Evolutionary conservation across 1,284 basidiomycete species (phyloP).

Genomic region (Pascua guehoae): DNA sequence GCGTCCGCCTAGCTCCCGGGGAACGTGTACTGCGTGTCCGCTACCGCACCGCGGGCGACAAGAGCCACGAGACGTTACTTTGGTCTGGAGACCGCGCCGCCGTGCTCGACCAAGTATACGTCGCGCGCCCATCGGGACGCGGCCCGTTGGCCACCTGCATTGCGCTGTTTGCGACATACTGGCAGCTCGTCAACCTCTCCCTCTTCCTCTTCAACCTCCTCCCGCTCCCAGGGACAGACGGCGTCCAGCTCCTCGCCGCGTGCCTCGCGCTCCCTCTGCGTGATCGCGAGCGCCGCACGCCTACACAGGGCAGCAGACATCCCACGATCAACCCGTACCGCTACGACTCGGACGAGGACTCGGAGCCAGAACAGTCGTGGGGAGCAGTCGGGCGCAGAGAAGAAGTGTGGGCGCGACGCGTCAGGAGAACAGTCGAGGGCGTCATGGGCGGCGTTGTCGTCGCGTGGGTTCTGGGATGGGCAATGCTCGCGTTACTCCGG

Average conservation of each 20-base stretch:
- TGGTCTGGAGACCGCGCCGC: constrained; percentile 34
- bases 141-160: constrained; percentile 18
- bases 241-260: constrained; percentile 35
- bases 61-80: constrained; percentile 21
- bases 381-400: constrained; percentile 23
- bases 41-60: background rate
- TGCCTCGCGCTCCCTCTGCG: constrained; percentile 8
- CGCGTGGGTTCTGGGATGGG: constrained; percentile 30
- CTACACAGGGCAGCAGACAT: constrained; percentile 15
- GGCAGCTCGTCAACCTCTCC: constrained; percentile 37
- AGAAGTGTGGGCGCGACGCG: constrained; percentile 25
- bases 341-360: constrained; percentile 20
- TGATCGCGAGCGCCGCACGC: background rate
- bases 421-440: constrained; percentile 28
- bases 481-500: constrained; percentile 30
- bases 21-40: constrained; percentile 36
- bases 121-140: constrained; percentile 21
- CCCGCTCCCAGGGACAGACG: constrained; percentile 42
- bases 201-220: constrained; percentile 47
- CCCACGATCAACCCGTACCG: constrained; percentile 15
- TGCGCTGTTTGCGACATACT: constrained; percentile 26
- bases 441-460: constrained; percentile 18
- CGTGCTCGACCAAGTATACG: constrained; percentile 25
- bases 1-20: constrained; percentile 23
- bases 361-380: constrained; percentile 30